Evolutionary conservation across 306 rosid species (phyloP).

Genomic region (Quillaja saponaria): DNA sequence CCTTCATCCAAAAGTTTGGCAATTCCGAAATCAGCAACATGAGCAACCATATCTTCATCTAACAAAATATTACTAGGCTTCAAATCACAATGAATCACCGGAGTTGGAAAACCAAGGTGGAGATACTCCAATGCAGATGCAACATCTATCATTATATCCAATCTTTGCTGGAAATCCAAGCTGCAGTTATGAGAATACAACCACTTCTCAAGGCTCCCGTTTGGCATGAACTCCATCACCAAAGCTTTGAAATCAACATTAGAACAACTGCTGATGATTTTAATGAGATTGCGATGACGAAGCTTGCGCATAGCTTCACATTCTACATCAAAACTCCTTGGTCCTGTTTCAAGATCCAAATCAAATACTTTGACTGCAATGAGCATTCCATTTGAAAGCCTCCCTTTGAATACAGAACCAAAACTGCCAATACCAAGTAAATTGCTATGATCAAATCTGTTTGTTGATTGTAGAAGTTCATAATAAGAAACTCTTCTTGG

Average conservation of each 20-base stretch:
- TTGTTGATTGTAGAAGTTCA: conserved; percentile 29
- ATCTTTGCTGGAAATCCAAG: conserved; percentile 30
- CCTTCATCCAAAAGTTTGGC: conserved; percentile 32
- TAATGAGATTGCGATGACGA: conserved; percentile 28
- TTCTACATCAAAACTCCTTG: conserved; percentile 26
- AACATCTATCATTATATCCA: conserved; percentile 35
- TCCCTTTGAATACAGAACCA: conserved; percentile 32
- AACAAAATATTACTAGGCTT: conserved; percentile 28
- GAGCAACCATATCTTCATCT: conserved; percentile 35
- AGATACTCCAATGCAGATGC: conserved; percentile 35
- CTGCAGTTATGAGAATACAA: conserved; percentile 19
- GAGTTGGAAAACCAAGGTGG: conserved; percentile 31
- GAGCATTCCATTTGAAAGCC: conserved; percentile 19
- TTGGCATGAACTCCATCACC: conserved; percentile 33
- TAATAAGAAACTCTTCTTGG: conserved; percentile 18
- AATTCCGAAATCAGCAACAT: conserved; percentile 36
- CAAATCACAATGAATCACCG: conserved; percentile 34
- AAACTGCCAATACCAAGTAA: conserved; percentile 27
- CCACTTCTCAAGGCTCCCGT: conserved; percentile 36
- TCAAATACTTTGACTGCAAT: conserved; percentile 32
- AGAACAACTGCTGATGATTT: conserved; percentile 24
- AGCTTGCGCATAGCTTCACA: conserved; percentile 27
- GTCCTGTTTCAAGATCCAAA: conserved; percentile 10
- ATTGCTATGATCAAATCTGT: conserved; percentile 15
- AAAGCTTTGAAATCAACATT: conserved; percentile 27